Base-by-base conservation (phyloP, 768 basidiomycete genomes). In the Pisolithus marmoratus region DNA sequence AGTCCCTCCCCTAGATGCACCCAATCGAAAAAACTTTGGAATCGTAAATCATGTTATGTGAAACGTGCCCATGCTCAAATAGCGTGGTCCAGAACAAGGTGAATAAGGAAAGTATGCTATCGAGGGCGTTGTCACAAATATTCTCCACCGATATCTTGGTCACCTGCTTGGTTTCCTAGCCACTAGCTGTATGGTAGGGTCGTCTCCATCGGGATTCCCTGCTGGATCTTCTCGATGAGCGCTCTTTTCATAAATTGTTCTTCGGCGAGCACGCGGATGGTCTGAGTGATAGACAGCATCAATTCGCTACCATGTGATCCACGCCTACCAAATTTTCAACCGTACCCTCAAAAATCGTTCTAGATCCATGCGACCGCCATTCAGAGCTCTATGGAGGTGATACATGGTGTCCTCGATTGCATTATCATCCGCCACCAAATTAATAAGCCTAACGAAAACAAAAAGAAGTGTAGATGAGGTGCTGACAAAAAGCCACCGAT, bases 321-420 rank as follows among this genome's bases (percentile, higher is more conserved):
- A 24, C 53, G 57, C 55, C 53, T 41, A 48, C 29, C 41, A 57
- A 55, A 56, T 24, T 17, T 54, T 17, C 41, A 46, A 76, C 53
- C 34, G 84, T 65, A 90, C 94, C 73, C 92, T 85, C 51, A 97
- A 74, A 75, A 97, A 98, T 38, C 89, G 80, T 64, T 99, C 95
- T 51, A 98, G 79, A 73, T 98, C 95, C 55, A 97, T 86, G 53
- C 92, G 82, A 1, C 90, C 90, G 48, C 85, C 75, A 64, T 96
- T 96, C 56, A 99, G 75, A 0, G 94, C 95, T 55, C 94, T 81
- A 58, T 94, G 92, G 44, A 99, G 80, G 67, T 98, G 94, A 71
- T 97, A 99, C 54, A 96, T 88, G 43, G 95, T 95, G 67, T 98
- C 96, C 71, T 97, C 95, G 64, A 98, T 94, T 1, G 95, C 93